These are phyloP conservation scores for Polytrichum formosum DNA, from an alignment of 225 moss, liverwort and hornwort genomes.

Conservation along the genomic window DNA sequence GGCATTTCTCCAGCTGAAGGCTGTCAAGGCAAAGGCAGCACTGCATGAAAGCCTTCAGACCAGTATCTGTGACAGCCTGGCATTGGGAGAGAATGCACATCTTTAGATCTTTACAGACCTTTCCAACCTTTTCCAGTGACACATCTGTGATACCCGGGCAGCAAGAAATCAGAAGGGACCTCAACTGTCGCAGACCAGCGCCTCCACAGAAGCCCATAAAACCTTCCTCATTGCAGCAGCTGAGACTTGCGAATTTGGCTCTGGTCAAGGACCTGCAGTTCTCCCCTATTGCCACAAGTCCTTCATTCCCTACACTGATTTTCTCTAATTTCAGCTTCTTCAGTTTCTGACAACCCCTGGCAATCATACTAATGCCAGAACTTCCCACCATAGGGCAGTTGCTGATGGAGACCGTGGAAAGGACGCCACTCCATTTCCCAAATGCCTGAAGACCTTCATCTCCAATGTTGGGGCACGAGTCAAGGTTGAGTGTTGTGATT, in stretches of 20 bases:
- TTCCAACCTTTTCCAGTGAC: slow-evolving; percentile 43
- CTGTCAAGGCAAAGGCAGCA: slow-evolving; percentile 43
- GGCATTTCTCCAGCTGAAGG: slow-evolving; percentile 65
- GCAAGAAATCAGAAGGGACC: slow-evolving; percentile 37
- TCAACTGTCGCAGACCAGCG: slow-evolving; percentile 50
- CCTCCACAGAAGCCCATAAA: slow-evolving; percentile 49
- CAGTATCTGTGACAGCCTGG: slow-evolving; percentile 56
- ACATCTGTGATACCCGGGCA: slow-evolving; percentile 67
- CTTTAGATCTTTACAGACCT: slow-evolving; percentile 56
- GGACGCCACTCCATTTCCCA: slow-evolving; percentile 36
- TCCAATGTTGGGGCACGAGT: slow-evolving; percentile 53
- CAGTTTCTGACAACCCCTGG: slow-evolving; percentile 50
- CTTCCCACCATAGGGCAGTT: slow-evolving; percentile 59
- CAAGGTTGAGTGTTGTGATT: slow-evolving; percentile 45
- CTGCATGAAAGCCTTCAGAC: slow-evolving; percentile 52
- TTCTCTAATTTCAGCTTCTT: slow-evolving; percentile 72
- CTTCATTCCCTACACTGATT: slow-evolving; percentile 47
- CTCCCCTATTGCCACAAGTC: slow-evolving; percentile 47
- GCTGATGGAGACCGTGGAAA: slow-evolving; percentile 51
- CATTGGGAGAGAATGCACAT: slow-evolving; percentile 53
- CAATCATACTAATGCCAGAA: slow-evolving; percentile 46
- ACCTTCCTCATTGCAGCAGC: slow-evolving; percentile 56
- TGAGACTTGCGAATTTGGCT: slow-evolving; percentile 51
- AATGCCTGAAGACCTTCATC: slow-evolving; percentile 49
- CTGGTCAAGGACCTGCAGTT: slow-evolving; percentile 51